These are phyloP conservation scores for Calocybe gangraenosa DNA, from an alignment of 768 basidiomycete genomes.

Conservation along the genomic window DNA sequence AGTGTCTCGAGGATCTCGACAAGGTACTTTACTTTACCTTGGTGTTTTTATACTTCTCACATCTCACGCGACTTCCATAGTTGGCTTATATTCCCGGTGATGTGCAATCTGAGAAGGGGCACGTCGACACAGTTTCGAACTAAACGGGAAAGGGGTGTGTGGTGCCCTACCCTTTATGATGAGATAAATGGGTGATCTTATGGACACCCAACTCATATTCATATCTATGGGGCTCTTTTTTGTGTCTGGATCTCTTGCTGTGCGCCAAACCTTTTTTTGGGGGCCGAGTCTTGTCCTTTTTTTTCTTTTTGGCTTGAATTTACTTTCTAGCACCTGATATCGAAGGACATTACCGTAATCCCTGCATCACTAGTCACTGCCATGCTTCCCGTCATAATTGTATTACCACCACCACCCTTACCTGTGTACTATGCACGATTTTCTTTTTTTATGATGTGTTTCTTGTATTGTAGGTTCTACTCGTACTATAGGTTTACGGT, in stretches of 20 bases:
- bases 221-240: too few relatives aligned
- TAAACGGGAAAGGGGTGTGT: conserved; percentile 4
- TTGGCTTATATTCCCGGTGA: conserved; percentile 57
- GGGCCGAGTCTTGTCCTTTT: too few relatives aligned
- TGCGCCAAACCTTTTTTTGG: too few relatives aligned
- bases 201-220: too few relatives aligned
- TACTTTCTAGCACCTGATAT: too few relatives aligned
- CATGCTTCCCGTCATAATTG: too few relatives aligned
- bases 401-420: not conserved
- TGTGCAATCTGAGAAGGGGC: conserved; percentile 56
- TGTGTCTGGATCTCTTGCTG: too few relatives aligned
- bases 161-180: too few relatives aligned
- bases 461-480: not conserved
- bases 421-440: not conserved
- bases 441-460: too few relatives aligned
- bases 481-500: conserved; percentile 6
- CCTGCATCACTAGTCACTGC: not conserved
- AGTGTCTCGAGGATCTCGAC: conserved; percentile 80
- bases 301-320: too few relatives aligned
- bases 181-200: conserved; percentile 11
- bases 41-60: not conserved
- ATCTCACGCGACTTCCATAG: conserved; percentile 14
- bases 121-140: conserved; percentile 23
- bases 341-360: not conserved
- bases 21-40: conserved; percentile 37